Base-by-base conservation (phyloP, 2,329 filamentous ascomycete species). In the Westerdykella sp. region DNA sequence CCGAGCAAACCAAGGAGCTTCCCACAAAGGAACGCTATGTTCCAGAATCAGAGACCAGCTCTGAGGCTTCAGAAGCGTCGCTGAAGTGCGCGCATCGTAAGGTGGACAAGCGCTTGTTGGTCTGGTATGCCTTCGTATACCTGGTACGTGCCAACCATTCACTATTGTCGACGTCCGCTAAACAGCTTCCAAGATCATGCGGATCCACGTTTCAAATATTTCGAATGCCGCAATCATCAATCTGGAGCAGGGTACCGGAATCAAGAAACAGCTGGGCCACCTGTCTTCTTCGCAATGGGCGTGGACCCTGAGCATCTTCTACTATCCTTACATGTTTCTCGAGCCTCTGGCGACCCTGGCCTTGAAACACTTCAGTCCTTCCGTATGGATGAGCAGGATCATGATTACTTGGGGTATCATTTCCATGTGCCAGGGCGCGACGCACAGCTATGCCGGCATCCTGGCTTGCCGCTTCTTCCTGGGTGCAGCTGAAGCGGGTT, bases 351-450 rank as follows among this genome's bases (percentile, higher is more conserved):
- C 52, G 7, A 58, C 52, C 10, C 45, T 56, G 13, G 48, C 49
- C 32, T 36, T 58, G 25, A 55, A 56, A 39, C 39, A 51, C 16
- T 56, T 56, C 42, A 50, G 21, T 9, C 55, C 53, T 1, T 50
- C 37, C 25, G 48, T 58, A 2, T 58, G 49, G 50, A 56, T 58
- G 54, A 47, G 41, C 13, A 43, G 50, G 5, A 56, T 59, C 31
- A 56, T 57, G 50, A 13, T 57, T 2, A 56, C 51, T 1, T 58
- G 55, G 53, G 53, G 51, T 12, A 47, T 56, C 25, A 51, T 56
- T 0, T 68, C 69, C 42, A 75, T 72, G 13, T 59, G 73, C 45
- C 73, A 71, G 56, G 71, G 70, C 2, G 54, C 73, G 10, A 68
- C 69, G 4, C 60, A 70, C 31, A 67, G 64, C 44, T 73, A 69